A percentile compares a stretch with the other conserved stretches of the same genome.
phyloP scores from a whole-genome alignment of 176 grass and related monocot species.

The Paspalum notatum region DNA sequence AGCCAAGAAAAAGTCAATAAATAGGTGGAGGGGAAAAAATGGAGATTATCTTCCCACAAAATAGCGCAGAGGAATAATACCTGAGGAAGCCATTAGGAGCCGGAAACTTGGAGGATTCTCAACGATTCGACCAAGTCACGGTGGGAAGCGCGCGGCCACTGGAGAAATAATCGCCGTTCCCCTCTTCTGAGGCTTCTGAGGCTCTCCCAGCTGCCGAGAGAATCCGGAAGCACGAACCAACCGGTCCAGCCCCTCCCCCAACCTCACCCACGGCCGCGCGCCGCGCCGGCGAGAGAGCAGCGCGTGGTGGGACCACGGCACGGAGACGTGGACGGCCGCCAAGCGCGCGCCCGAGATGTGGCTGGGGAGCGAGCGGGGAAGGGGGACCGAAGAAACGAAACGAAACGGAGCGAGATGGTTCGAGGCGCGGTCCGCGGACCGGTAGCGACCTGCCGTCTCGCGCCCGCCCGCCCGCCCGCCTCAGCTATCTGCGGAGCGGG shows the following conservation, averaged over 20 bases:
- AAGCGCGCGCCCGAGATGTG: constrained; percentile 26
- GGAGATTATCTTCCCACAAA: not conserved
- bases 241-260: not conserved
- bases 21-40: not conserved
- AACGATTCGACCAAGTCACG: not conserved
- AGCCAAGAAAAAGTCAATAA: not conserved
- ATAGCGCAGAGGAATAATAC: not conserved
- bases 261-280: not conserved
- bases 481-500: not conserved
- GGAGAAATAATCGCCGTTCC: not conserved
- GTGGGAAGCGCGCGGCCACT: not conserved
- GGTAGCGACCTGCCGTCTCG: constrained; percentile 3
- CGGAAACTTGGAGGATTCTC: not conserved
- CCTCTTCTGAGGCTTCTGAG: not conserved
- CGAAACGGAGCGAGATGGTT: not conserved
- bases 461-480: too few relatives aligned
- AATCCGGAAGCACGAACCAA: not conserved
- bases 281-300: not conserved
- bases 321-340: constrained; percentile 14
- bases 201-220: too few relatives aligned
- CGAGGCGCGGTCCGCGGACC: constrained; percentile 16
- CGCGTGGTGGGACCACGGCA: not conserved
- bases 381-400: not conserved
- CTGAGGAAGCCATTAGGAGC: constrained; percentile 26
- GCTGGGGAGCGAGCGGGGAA: not conserved